Conservation (phyloP, 2,329 filamentous ascomycete species). For the Alternaria gaisen region DNA sequence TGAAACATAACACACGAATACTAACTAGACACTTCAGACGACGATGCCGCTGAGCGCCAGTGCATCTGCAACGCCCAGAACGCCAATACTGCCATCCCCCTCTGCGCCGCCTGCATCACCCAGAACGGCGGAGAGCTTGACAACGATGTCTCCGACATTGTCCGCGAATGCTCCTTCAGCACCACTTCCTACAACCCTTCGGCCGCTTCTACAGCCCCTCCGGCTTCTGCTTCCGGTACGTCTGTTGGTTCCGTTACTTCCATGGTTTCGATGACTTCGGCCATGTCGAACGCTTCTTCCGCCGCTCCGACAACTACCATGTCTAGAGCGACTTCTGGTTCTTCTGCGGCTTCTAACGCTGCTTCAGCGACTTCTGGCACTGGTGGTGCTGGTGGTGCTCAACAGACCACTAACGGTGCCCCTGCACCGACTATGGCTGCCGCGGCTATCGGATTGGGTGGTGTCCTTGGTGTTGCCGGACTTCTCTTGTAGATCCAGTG, state of each 20-base stretch:
- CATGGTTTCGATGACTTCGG: background rate
- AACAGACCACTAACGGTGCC: conserved; percentile 1
- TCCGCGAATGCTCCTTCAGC: conserved; percentile 6
- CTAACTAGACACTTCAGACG: background rate
- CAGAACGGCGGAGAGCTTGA: conserved; percentile 9
- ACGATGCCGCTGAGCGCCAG: conserved; percentile 6
- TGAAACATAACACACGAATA: background rate
- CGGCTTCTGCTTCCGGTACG: conserved; percentile 7
- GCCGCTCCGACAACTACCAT: background rate
- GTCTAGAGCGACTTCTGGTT: background rate
- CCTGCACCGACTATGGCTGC: conserved; percentile 2
- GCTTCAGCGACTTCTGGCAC: conserved; percentile 2
- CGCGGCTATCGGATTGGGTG: background rate
- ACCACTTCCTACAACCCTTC: background rate
- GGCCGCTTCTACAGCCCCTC: background rate
- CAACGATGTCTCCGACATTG: conserved; percentile 7
- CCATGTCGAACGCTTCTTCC: background rate
- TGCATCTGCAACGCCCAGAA: conserved; percentile 12
- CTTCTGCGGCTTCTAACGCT: conserved; percentile 3
- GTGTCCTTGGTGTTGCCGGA: conserved; percentile 3
- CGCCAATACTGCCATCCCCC: conserved; percentile 2
- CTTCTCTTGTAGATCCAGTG: background rate
- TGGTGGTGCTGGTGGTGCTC: background rate
- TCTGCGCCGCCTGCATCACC: conserved; percentile 8
- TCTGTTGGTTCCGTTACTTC: background rate